These are phyloP conservation scores for Ampelomyces quisqualis DNA, from an alignment of 2,329 filamentous ascomycete genomes.

Conservation along the genomic window DNA sequence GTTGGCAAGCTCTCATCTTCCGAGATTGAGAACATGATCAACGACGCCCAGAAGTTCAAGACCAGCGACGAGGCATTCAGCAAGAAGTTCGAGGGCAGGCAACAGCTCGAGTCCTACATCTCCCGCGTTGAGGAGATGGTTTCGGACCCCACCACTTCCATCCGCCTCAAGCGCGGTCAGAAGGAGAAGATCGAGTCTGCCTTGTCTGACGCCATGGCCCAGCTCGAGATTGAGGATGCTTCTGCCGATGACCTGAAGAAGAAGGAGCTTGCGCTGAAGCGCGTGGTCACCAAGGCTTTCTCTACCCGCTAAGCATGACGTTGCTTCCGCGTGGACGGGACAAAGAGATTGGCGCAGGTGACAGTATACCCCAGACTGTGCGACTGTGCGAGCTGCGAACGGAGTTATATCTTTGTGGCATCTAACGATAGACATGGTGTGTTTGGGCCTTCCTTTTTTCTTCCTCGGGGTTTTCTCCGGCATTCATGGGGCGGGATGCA, in stretches of 20 bases:
- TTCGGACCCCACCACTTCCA: conserved; percentile 89
- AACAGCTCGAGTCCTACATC: conserved; percentile 99
- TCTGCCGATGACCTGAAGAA: conserved; percentile 95
- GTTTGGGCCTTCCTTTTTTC: conserved; percentile 31
- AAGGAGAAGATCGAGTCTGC: conserved; percentile 99
- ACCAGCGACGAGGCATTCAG: conserved; percentile 95
- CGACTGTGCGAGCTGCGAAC: conserved; percentile 25
- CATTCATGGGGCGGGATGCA: conserved; percentile 21
- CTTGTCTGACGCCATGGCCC: conserved; percentile 94
- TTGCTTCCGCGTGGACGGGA: conserved; percentile 14
- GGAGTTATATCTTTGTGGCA: conserved; percentile 37
- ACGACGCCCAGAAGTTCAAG: conserved; percentile 98
- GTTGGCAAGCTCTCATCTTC: conserved; percentile 93
- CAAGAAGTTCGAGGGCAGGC: conserved; percentile 98
- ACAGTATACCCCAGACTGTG: conserved; percentile 35
- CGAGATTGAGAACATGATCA: conserved; percentile 99
- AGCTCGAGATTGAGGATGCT: conserved; percentile 94
- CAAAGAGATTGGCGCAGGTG: conserved; percentile 26
- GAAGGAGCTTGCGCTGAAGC: conserved; percentile 98
- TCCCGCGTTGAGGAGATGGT: conserved; percentile 98
- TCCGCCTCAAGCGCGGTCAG: conserved; percentile 98
- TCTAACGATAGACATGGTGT: conserved; percentile 41
- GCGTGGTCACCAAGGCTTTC: conserved; percentile 98
- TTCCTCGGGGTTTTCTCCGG: conserved; percentile 27
- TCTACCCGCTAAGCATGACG: conserved; percentile 68